A percentile compares a stretch with the other conserved stretches of the same genome.
Conservation (phyloP, 768 basidiomycete genomes). For the Kwoniella shandongensis region DNA sequence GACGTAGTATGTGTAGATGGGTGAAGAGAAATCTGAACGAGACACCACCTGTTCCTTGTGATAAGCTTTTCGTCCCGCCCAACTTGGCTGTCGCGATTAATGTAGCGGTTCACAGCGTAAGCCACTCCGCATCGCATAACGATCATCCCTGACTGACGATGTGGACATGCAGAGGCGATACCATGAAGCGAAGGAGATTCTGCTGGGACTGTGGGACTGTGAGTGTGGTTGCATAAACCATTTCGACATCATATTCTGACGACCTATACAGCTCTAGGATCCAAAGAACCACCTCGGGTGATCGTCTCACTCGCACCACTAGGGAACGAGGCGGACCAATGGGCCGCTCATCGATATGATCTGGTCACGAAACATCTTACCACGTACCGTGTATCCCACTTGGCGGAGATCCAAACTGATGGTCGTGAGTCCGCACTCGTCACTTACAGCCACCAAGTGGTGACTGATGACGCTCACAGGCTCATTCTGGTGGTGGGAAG, state of each 20-base stretch:
- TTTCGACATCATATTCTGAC: neutral
- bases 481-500: constrained; percentile 42
- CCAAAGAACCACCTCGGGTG: constrained; percentile 47
- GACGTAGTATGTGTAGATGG: constrained; percentile 18
- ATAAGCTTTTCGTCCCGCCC: constrained; percentile 53
- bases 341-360: constrained; percentile 54
- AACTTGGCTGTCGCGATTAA: constrained; percentile 50
- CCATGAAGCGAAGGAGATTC: constrained; percentile 44
- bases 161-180: constrained; percentile 9
- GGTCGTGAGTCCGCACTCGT: constrained; percentile 34
- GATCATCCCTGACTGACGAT: neutral
- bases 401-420: constrained; percentile 39
- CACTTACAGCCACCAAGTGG: neutral
- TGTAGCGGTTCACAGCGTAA: constrained; percentile 49
- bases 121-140: constrained; percentile 2
- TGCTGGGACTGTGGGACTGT: constrained; percentile 52
- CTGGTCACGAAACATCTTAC: constrained; percentile 40
- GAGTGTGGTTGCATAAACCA: constrained; percentile 5
- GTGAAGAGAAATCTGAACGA: constrained; percentile 39
- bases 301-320: constrained; percentile 50
- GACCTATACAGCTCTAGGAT: constrained; percentile 32
- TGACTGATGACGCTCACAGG: neutral
- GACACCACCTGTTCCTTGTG: constrained; percentile 39
- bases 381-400: constrained; percentile 41
- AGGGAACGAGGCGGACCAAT: constrained; percentile 50